Base-by-base conservation (phyloP, 2,329 filamentous ascomycete genomes). In the Penicillium brasilianum region DNA sequence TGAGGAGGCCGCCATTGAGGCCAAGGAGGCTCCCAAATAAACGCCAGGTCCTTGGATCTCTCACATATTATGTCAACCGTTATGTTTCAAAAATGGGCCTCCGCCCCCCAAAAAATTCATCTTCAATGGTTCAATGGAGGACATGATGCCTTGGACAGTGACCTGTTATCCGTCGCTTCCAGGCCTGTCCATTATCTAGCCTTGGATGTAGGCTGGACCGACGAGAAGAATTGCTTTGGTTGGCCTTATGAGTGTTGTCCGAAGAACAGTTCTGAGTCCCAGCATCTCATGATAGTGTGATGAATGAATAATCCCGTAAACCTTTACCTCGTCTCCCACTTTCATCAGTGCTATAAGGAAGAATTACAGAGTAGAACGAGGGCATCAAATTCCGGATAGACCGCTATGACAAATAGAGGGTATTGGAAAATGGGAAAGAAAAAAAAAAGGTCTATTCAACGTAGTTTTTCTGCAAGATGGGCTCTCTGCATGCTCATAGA, bases 1-100 rank as follows among this genome's bases (percentile, higher is more conserved):
- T 78, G 94, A 99, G 84, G 91, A 98, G 87, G 83, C 86, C 74
- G 90, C 89, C 76, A 90, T 97, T 79, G 93, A 97, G 78, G 90
- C 89, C 83, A 98, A 98, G 89, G 93, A 97, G 84, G 92, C 91
- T 80, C 91, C 80, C 70, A 67, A 72, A 67, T 70, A 71, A 70
- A 55, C 63, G 60, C 62, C 57, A 63, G 65, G 53, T 54, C 60
- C 58, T 64, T 63, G 66, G 64, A 66, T 66, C 57, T 63, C 50
- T 62, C 67, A 64, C 67, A 58, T 71, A 60, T 71, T 68, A 72
- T 68, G 69, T 71, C 69, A 71, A 66, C 68, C 71, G 58, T 70
- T 69, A 65, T 65, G 69, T 70, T 65, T 68, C 34, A 53, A 68
- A 63, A 68, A 68, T 64, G 69, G 70, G 61, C 63, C 59, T 61